Percentiles rank a stretch among this genome's conserved stretches.
These are phyloP conservation scores for Entomortierella parvispora DNA, from an alignment of 192 early-diverging fungal species.

Conservation along the genomic window DNA sequence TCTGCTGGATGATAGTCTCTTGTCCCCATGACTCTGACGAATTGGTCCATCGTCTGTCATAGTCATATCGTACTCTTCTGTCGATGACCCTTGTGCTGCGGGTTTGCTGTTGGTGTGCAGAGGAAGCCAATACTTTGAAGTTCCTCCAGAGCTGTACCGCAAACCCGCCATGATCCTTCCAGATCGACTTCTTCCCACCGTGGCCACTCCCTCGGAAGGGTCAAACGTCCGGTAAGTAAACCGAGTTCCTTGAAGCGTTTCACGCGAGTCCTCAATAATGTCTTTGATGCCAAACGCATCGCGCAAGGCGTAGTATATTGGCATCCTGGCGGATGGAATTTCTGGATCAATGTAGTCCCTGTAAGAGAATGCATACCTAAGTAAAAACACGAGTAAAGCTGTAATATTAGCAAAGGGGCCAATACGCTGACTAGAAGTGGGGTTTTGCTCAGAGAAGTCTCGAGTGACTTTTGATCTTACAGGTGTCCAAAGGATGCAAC, in stretches of 20 bases:
- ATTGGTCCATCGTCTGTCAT: neutral
- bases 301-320: slow-evolving; percentile 78
- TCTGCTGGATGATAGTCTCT: neutral
- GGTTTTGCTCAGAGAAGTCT: neutral
- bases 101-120: slow-evolving; percentile 16
- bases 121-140: slow-evolving; percentile 66
- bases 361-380: slow-evolving; percentile 78
- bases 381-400: neutral
- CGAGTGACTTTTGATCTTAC: slow-evolving; percentile 54
- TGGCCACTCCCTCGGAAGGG: slow-evolving; percentile 69
- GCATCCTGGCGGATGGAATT: slow-evolving; percentile 75
- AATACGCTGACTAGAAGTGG: neutral
- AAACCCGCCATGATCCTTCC: slow-evolving; percentile 66
- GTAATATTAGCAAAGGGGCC: neutral
- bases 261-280: slow-evolving; percentile 81
- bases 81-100: neutral
- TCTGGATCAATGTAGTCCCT: slow-evolving; percentile 76
- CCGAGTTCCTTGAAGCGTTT: slow-evolving; percentile 78
- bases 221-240: slow-evolving; percentile 86
- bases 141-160: slow-evolving; percentile 58
- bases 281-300: slow-evolving; percentile 88
- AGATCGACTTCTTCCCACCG: slow-evolving; percentile 60
- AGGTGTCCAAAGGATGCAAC: slow-evolving; percentile 82
- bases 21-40: neutral
- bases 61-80: neutral